Evolutionary conservation across 2,329 filamentous ascomycete species (phyloP).

Genomic region (Botryosphaeria agaves): DNA sequence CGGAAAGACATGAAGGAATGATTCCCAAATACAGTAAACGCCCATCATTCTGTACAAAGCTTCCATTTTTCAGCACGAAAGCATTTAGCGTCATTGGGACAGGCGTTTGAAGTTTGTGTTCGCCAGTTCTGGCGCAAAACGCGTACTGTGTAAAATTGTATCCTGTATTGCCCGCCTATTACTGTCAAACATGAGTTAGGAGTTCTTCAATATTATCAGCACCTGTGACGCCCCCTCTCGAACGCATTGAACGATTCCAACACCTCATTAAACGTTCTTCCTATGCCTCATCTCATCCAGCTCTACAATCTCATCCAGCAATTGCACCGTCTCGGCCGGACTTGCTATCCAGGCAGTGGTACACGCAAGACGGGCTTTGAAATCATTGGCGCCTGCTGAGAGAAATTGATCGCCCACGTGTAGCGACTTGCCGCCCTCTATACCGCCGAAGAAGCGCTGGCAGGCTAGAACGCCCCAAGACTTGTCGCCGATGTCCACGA

Average conservation of each 20-base stretch:
- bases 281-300: conserved; percentile 9
- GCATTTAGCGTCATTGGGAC: too few relatives aligned
- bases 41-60: too few relatives aligned
- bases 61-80: too few relatives aligned
- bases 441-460: conserved; percentile 71
- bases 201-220: too few relatives aligned
- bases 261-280: too few relatives aligned
- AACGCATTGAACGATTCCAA: background rate
- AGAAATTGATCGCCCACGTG: conserved; percentile 95
- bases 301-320: conserved; percentile 63
- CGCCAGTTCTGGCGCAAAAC: too few relatives aligned
- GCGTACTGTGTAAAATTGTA: too few relatives aligned
- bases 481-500: conserved; percentile 97
- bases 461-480: conserved; percentile 88
- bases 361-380: conserved; percentile 76
- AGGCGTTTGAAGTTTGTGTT: too few relatives aligned
- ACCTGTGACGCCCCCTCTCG: too few relatives aligned
- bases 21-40: too few relatives aligned
- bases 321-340: conserved; percentile 72
- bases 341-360: conserved; percentile 97
- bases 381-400: conserved; percentile 89
- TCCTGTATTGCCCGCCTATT: too few relatives aligned
- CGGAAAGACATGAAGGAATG: conserved; percentile 32
- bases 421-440: conserved; percentile 62
- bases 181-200: too few relatives aligned